Evolutionary conservation across 371 early-diverging fungal genomes (phyloP), one percentile per base, ranked within the genome.

Genomic region (Lichtheimia hyalospora): DNA sequence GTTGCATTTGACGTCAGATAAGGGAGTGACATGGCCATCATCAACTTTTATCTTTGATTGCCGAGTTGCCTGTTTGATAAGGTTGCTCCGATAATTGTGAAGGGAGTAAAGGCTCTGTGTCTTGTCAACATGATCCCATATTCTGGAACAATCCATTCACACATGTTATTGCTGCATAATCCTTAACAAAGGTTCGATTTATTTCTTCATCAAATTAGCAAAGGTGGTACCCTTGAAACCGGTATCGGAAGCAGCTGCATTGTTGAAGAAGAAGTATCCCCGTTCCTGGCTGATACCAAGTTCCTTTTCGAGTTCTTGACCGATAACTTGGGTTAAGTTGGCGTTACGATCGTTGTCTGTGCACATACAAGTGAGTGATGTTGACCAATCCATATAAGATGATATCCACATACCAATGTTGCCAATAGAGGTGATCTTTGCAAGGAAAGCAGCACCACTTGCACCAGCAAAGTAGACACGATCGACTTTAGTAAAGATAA

Each of bases 391-490:
- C 10, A 46, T 16, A 39, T 28, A 41, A 16, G 54, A 51, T 40
- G 24, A 34, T 41, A 56, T 15, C 16, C 18, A 18, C 23, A 52
- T 71, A 77, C 72, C 68, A 53, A 79, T 74, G 49, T 74, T 57
- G 21, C 77, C 80, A 60, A 79, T 79, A 5, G 77, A 76, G 10
- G 65, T 64, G 24, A 79, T 63, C 57, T 74, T 74, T 41, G 62
- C 74, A 51, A 76, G 64, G 63, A 66, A 76, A 3, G 70, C 72
- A 46, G 74, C 66, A 13, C 68, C 69, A 43, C 59, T 64, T 34
- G 58, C 56, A 12, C 80, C 80, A 42, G 62, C 69, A 60, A 67
- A 79, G 24, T 42, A 59, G 16, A 70, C 21, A 7, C 56, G 64
- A 18, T 79, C 77, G 10, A 68, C 77, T 42, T 71, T 66, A 44